Conservation (phyloP, 2,329 filamentous ascomycete species). For the Botryotinia convoluta region DNA sequence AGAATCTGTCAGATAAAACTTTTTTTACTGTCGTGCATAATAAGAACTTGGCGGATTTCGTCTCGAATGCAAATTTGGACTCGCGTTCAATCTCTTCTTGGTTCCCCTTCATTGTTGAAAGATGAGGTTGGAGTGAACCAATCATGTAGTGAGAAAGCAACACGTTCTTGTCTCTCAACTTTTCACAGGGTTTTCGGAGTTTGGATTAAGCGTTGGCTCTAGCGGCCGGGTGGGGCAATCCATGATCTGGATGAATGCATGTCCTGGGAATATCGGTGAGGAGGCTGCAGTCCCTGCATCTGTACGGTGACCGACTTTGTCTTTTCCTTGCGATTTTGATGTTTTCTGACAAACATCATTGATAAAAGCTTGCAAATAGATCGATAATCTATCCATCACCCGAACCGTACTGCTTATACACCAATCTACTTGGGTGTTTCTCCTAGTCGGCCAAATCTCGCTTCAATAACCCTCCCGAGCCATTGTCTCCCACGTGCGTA, state of each 20-base stretch:
- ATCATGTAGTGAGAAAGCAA: not conserved
- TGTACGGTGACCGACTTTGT: not conserved
- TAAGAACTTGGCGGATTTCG: not conserved
- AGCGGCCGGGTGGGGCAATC: not conserved
- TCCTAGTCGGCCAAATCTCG: not conserved
- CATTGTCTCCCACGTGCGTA: not conserved
- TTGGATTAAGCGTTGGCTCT: conserved; percentile 11
- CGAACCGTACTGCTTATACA: not conserved
- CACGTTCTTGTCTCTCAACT: conserved; percentile 9
- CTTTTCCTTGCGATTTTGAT: not conserved
- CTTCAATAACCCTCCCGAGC: not conserved
- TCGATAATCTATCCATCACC: not conserved
- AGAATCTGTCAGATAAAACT: not conserved
- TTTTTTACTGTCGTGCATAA: not conserved
- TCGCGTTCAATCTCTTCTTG: not conserved
- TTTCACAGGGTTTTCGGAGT: not conserved
- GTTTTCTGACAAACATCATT: not conserved
- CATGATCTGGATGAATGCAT: not conserved
- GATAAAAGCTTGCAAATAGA: not conserved
- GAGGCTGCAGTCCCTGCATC: not conserved
- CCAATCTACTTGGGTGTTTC: too few species aligned
- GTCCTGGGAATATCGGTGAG: conserved; percentile 14
- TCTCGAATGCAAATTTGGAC: not conserved
- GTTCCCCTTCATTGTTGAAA: not conserved
- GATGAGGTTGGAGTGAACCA: not conserved